Conservation (phyloP, 1,284 basidiomycete genomes). For the Ganoderma boninense region DNA sequence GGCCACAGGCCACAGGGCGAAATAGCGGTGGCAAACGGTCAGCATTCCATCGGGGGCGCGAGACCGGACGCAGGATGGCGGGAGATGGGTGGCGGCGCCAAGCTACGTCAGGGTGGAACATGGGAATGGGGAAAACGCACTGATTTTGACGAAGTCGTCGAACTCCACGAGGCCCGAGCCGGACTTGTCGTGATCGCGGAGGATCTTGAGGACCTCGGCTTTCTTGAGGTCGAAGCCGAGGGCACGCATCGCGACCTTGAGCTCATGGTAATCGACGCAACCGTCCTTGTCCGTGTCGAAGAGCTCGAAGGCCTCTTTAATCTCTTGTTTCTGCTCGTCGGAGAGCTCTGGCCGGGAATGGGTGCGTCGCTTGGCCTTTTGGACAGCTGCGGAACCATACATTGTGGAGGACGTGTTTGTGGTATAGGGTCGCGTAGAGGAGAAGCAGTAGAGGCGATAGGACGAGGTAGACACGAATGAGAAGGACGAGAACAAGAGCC, state of each 20-base stretch:
- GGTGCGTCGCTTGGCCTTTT: slow-evolving; percentile 76
- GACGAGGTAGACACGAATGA: slow-evolving; percentile 7
- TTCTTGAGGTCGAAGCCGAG: slow-evolving; percentile 99
- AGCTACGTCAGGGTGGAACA: slow-evolving; percentile 12
- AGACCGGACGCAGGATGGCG: not conserved
- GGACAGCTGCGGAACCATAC: slow-evolving; percentile 76
- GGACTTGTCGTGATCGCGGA: slow-evolving; percentile 92
- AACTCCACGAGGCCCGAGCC: slow-evolving; percentile 94
- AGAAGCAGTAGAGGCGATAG: not conserved
- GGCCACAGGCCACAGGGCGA: not conserved
- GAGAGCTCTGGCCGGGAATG: slow-evolving; percentile 83
- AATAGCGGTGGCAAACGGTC: not conserved
- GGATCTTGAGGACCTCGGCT: slow-evolving; percentile 94
- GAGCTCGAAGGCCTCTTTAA: slow-evolving; percentile 98
- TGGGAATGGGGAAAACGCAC: slow-evolving; percentile 63
- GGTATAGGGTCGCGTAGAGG: slow-evolving; percentile 18
- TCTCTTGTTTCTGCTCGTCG: slow-evolving; percentile 97
- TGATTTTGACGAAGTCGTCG: slow-evolving; percentile 95
- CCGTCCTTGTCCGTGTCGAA: slow-evolving; percentile 99
- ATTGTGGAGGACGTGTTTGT: slow-evolving; percentile 44
- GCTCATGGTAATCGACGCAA: slow-evolving; percentile 96
- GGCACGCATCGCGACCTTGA: slow-evolving; percentile 98
- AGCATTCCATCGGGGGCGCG: slow-evolving; percentile 4
- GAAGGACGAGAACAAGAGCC: not conserved
- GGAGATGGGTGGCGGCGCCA: not conserved